These are phyloP conservation scores for Botryotinia narcissicola DNA, from an alignment of 2,329 filamentous ascomycete genomes.

Conservation along the genomic window DNA sequence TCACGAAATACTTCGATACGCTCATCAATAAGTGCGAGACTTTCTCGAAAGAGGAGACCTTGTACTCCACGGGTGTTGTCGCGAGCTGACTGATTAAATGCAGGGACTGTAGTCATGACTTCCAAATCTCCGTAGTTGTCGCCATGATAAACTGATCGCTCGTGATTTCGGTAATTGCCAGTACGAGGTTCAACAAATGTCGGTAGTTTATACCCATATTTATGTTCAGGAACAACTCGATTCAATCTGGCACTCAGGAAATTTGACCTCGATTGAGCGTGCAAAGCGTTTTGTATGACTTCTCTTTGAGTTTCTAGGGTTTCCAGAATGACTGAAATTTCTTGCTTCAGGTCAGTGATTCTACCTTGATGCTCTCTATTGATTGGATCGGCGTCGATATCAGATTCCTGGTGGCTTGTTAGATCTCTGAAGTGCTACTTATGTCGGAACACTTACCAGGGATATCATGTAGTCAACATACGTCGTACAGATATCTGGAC, in stretches of 20 bases:
- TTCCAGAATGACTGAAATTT: slow-evolving; percentile 28
- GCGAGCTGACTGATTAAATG: not conserved
- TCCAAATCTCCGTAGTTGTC: not conserved
- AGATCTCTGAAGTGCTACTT: not conserved
- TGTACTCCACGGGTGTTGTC: slow-evolving; percentile 25
- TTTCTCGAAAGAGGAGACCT: slow-evolving; percentile 28
- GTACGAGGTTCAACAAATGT: not conserved
- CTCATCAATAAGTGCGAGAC: slow-evolving; percentile 24
- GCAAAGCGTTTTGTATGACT: slow-evolving; percentile 15
- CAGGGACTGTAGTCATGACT: not conserved
- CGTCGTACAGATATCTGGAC: slow-evolving; percentile 25
- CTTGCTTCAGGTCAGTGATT: slow-evolving; percentile 29
- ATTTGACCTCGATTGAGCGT: not conserved
- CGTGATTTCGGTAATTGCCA: not conserved
- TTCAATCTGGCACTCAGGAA: not conserved
- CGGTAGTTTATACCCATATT: slow-evolving; percentile 4
- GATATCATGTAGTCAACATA: slow-evolving; percentile 29
- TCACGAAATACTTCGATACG: slow-evolving; percentile 26
- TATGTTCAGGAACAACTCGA: not conserved
- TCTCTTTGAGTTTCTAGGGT: slow-evolving; percentile 26
- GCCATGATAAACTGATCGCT: not conserved
- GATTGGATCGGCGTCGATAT: slow-evolving; percentile 27
- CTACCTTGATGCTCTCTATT: slow-evolving; percentile 29
- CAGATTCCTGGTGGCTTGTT: slow-evolving; percentile 24
- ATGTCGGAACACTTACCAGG: slow-evolving; percentile 21